phyloP scores from a whole-genome alignment of 148 eudicot species.

The Nepenthes gracilis region DNA sequence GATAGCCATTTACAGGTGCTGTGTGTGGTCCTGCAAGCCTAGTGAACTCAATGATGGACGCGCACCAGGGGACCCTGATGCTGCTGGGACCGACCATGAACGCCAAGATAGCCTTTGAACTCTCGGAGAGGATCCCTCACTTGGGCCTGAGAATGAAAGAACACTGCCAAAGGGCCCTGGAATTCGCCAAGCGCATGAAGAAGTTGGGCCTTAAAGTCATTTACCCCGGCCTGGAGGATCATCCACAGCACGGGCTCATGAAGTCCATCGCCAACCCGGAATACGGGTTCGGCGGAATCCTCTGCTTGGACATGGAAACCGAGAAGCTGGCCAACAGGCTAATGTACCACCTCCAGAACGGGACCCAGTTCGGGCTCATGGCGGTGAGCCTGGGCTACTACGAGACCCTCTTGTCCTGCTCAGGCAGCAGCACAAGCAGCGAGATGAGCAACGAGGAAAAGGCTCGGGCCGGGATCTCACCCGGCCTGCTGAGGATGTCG shows the following conservation, averaged over 20 bases:
- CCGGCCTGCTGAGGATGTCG: constrained; percentile 85
- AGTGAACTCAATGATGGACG: constrained; percentile 96
- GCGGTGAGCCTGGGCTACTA: constrained; percentile 94
- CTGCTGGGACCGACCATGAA: constrained; percentile 97
- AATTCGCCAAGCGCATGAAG: constrained; percentile 64
- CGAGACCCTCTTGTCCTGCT: constrained; percentile 95
- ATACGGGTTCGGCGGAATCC: constrained; percentile 80
- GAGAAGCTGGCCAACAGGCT: constrained; percentile 64
- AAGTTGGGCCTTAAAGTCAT: constrained; percentile 73
- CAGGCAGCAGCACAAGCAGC: constrained; percentile 86
- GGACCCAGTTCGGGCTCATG: constrained; percentile 77
- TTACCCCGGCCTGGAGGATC: constrained; percentile 85
- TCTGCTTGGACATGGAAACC: constrained; percentile 82
- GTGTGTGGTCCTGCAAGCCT: constrained; percentile 83
- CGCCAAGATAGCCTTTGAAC: constrained; percentile 91
- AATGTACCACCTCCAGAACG: constrained; percentile 71
- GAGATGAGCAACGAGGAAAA: constrained; percentile 74
- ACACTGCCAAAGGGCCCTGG: constrained; percentile 67
- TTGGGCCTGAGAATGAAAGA: constrained; percentile 82
- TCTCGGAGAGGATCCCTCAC: constrained; percentile 82
- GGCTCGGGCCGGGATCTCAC: constrained; percentile 68
- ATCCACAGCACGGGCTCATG: constrained; percentile 61
- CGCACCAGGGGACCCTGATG: constrained; percentile 82
- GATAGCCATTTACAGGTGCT: constrained; percentile 39
- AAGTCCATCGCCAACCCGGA: constrained; percentile 47